phyloP scores from a whole-genome alignment of 2,329 filamentous ascomycete genomes.

The Colletotrichum karsti region DNA sequence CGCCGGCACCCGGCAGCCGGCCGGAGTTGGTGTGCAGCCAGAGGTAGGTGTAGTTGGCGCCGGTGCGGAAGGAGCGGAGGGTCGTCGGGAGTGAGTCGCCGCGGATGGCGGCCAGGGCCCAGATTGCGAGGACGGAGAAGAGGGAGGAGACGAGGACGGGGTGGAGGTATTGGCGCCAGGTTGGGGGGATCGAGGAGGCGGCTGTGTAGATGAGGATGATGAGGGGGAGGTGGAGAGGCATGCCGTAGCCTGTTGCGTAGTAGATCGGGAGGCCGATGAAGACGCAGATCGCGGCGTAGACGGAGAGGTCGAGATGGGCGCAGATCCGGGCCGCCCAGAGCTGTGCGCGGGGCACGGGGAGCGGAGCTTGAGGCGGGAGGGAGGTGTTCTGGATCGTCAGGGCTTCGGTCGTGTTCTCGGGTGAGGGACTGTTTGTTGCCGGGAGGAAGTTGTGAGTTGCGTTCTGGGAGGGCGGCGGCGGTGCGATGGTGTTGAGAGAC shows the following conservation, averaged over 20 bases:
- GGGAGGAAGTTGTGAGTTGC: constrained; percentile 34
- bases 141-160: constrained; percentile 65
- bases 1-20: constrained; percentile 60
- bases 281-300: constrained; percentile 54
- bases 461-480: constrained; percentile 26
- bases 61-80: constrained; percentile 59
- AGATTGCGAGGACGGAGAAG: constrained; percentile 60
- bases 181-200: constrained; percentile 56
- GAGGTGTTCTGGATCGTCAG: neutral
- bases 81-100: constrained; percentile 49
- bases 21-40: constrained; percentile 47
- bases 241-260: constrained; percentile 60
- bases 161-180: constrained; percentile 62
- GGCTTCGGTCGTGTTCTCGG: neutral
- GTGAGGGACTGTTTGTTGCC: constrained; percentile 3
- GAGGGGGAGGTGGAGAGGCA: constrained; percentile 55
- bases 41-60: constrained; percentile 60
- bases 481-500: constrained; percentile 28
- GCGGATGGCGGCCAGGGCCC: constrained; percentile 57
- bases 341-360: constrained; percentile 54
- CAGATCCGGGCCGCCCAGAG: constrained; percentile 58
- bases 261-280: constrained; percentile 64
- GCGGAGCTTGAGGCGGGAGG: constrained; percentile 47
- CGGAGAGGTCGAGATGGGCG: constrained; percentile 53
- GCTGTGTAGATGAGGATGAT: constrained; percentile 61